phyloP scores from a whole-genome alignment of 2,329 filamentous ascomycete species.

The Reticulascus tulasneorum region DNA sequence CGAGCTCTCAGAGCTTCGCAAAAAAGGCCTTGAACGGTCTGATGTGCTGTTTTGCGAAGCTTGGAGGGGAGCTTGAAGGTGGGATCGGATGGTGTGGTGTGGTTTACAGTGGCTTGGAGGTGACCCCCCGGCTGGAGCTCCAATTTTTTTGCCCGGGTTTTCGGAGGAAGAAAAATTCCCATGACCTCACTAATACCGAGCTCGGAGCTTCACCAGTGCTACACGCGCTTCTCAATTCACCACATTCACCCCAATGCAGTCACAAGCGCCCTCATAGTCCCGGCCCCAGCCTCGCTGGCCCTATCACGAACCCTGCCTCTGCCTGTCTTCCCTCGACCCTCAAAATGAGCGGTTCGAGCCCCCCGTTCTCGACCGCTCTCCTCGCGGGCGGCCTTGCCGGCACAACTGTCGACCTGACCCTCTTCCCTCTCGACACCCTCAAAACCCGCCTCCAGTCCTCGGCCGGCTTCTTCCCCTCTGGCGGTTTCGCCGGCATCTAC shows the following conservation, averaged over 20 bases:
- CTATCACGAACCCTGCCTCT: neutral
- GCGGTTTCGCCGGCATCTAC: slow-evolving; percentile 90
- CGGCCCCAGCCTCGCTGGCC: neutral
- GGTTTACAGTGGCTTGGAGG: no score
- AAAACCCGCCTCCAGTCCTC: slow-evolving; percentile 94
- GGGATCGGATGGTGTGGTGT: no score
- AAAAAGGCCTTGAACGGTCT: no score
- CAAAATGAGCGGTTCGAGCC: slow-evolving; percentile 13
- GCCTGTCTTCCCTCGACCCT: neutral
- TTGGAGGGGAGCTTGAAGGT: no score
- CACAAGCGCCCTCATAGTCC: slow-evolving; percentile 2
- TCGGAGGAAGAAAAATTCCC: no score
- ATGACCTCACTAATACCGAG: no score
- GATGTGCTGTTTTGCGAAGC: no score
- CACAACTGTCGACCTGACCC: slow-evolving; percentile 91
- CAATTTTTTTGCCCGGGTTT: no score
- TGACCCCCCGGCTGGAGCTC: no score
- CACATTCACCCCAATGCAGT: neutral
- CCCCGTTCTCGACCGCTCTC: slow-evolving; percentile 56
- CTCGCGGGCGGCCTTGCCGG: slow-evolving; percentile 86
- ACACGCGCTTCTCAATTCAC: no score
- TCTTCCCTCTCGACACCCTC: slow-evolving; percentile 97
- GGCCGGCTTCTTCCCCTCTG: slow-evolving; percentile 71
- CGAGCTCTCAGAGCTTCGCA: no score
- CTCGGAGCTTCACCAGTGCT: no score